Conservation (phyloP, 306 rosid species). For the Castanospermum australe region DNA sequence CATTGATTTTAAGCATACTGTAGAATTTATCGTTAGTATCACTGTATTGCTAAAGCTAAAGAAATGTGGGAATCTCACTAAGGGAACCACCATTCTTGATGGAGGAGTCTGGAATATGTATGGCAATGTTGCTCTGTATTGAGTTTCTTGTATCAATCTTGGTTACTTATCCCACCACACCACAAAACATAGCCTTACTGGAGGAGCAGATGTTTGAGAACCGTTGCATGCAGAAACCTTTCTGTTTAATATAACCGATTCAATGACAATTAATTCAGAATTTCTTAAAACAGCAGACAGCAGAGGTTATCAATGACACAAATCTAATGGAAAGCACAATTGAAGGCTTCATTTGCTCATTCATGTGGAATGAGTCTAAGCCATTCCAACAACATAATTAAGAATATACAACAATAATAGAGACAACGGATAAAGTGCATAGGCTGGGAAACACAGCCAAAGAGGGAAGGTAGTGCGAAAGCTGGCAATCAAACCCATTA, state of each 20-base stretch:
- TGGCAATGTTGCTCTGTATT: too few species aligned
- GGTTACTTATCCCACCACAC: neutral
- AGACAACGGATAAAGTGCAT: conserved; percentile 33
- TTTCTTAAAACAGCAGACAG: neutral
- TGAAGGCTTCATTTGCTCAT: neutral
- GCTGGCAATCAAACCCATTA: conserved; percentile 25
- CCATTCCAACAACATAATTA: conserved; percentile 28
- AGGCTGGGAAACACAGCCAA: conserved; percentile 30
- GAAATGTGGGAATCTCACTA: too few species aligned
- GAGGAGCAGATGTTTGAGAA: neutral
- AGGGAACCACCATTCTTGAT: too few species aligned
- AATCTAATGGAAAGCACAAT: conserved; percentile 35
- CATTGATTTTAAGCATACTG: neutral
- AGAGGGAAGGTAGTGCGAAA: conserved; percentile 36
- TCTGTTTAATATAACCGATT: too few species aligned
- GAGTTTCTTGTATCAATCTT: neutral
- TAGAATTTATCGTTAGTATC: neutral
- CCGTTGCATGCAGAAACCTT: too few species aligned
- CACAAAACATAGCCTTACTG: neutral
- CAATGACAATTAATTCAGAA: neutral
- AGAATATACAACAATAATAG: conserved; percentile 34
- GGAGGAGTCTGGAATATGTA: too few species aligned
- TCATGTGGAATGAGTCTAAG: neutral
- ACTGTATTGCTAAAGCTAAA: too few species aligned
- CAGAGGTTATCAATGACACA: conserved; percentile 26